Evolutionary conservation across 306 rosid genomes (phyloP).

Genomic region (Medicago truncatula): MtrunA17r5.0-ANR NC_053043.1:49224501-49225000

Average conservation of each 20-base stretch:
- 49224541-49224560: slow-evolving; percentile 60
- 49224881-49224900: neutral
- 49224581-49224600: slow-evolving; percentile 71
- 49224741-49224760: neutral
- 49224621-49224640: slow-evolving; percentile 66
- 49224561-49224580: slow-evolving; percentile 65
- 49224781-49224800: neutral
- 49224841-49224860: neutral
- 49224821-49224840: neutral
- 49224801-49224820: neutral
- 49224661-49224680: slow-evolving; percentile 45
- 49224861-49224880: neutral
- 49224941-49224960: neutral
- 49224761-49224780: neutral
- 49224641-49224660: slow-evolving; percentile 68
- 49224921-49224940: too few relatives aligned
- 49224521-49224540: slow-evolving; percentile 57
- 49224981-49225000: too few relatives aligned
- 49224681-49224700: slow-evolving; percentile 52
- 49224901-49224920: neutral
- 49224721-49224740: neutral
- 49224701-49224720: slow-evolving; percentile 54
- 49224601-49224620: slow-evolving; percentile 59
- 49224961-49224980: neutral
- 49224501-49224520: slow-evolving; percentile 67